These are phyloP conservation scores for Tranzscheliella williamsii DNA, from an alignment of 1,284 basidiomycete species.

Conservation along the genomic window DNA sequence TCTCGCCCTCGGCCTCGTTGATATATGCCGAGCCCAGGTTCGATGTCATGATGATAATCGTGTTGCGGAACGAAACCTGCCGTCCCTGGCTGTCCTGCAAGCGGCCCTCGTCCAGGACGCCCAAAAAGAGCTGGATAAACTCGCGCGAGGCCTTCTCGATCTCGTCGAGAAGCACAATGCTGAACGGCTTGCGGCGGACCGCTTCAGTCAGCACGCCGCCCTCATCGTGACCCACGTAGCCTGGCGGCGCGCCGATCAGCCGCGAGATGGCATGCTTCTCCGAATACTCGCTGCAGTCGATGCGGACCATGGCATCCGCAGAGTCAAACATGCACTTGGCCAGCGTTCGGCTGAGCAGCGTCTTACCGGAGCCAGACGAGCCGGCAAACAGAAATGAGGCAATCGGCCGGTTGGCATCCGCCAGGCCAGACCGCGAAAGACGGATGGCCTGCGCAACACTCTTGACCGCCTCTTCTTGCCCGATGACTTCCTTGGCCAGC, in stretches of 20 bases:
- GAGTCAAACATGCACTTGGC: constrained; percentile 65
- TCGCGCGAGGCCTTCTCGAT: constrained; percentile 78
- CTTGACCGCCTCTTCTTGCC: constrained; percentile 67
- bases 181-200: constrained; percentile 60
- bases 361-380: constrained; percentile 66
- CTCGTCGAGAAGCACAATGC: constrained; percentile 61
- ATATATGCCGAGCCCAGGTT: constrained; percentile 67
- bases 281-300: constrained; percentile 65
- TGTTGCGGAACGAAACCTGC: constrained; percentile 59
- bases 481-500: constrained; percentile 63
- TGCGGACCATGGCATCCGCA: constrained; percentile 66
- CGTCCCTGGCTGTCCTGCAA: constrained; percentile 68
- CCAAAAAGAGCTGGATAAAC: constrained; percentile 84
- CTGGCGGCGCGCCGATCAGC: constrained; percentile 65
- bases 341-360: constrained; percentile 64
- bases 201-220: constrained; percentile 70
- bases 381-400: constrained; percentile 66
- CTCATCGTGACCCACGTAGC: constrained; percentile 88
- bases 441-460: constrained; percentile 68
- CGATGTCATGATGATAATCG: constrained; percentile 64
- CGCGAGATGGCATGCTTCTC: constrained; percentile 67
- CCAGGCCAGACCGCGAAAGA: constrained; percentile 67
- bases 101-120: constrained; percentile 85
- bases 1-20: constrained; percentile 64
- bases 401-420: constrained; percentile 65